Evolutionary conservation across 2,329 filamentous ascomycete species (phyloP).

Genomic region (Pseudocercospora cruenta): DNA sequence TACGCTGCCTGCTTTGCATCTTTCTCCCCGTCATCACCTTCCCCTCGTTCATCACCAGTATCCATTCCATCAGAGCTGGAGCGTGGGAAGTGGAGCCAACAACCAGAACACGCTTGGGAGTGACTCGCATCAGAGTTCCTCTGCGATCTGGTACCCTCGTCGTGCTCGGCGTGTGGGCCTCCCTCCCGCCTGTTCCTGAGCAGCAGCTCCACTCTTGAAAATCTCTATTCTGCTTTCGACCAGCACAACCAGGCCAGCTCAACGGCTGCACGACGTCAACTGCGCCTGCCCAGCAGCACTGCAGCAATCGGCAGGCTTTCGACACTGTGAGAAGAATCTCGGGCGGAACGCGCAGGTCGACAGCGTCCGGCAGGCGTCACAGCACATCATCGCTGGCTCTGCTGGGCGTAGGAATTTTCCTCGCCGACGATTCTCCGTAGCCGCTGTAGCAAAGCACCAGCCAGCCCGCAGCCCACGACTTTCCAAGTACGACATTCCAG

Average conservation of each 20-base stretch:
- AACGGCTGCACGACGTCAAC: background rate
- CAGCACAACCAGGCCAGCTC: background rate
- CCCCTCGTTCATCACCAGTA: background rate
- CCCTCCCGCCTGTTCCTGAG: background rate
- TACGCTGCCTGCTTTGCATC: background rate
- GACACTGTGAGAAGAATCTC: background rate
- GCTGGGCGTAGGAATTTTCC: background rate
- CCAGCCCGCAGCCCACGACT: background rate
- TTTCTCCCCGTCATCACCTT: background rate
- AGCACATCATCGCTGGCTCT: background rate
- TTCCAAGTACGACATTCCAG: background rate
- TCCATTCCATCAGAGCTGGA: background rate
- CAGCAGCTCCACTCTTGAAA: background rate
- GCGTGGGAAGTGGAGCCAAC: constrained; percentile 5
- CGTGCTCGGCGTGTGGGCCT: background rate
- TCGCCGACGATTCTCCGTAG: background rate
- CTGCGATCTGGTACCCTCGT: background rate
- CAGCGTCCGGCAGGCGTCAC: background rate
- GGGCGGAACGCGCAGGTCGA: background rate
- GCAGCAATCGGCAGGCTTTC: background rate
- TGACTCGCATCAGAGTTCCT: constrained; percentile 5
- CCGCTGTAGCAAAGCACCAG: background rate
- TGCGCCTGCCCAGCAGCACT: background rate
- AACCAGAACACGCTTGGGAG: background rate
- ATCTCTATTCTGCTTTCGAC: background rate